phyloP scores from a whole-genome alignment of 78 protist genomes.

The Tieghemostelium lacteum region DNA sequence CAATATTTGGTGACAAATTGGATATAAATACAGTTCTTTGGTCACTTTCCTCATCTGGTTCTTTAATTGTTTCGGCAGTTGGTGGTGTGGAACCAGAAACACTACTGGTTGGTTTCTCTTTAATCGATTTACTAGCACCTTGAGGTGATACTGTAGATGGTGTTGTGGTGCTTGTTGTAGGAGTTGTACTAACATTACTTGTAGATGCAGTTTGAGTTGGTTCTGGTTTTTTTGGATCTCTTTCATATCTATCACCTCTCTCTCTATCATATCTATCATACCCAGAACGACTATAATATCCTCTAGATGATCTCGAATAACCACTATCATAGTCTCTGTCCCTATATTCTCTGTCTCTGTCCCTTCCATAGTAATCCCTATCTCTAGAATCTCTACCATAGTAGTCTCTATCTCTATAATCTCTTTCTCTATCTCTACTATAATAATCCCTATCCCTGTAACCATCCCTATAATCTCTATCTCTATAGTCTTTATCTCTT shows the following conservation, averaged over 20 bases:
- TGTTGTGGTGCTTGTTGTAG: background rate
- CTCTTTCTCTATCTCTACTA: background rate
- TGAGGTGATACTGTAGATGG: background rate
- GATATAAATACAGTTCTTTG: constrained; percentile 55
- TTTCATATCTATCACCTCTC: constrained; percentile 3
- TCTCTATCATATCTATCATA: constrained; percentile 12
- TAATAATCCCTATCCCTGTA: constrained; percentile 1
- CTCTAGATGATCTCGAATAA: background rate
- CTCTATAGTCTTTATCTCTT: too few relatives aligned
- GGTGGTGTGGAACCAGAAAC: background rate
- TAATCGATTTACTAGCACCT: background rate
- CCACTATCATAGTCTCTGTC: constrained; percentile 10
- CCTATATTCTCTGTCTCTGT: constrained; percentile 8
- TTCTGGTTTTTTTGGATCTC: background rate
- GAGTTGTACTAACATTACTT: background rate
- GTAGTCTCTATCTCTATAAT: background rate
- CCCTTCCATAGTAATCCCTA: background rate
- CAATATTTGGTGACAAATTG: constrained; percentile 27
- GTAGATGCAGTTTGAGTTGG: background rate
- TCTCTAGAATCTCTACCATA: background rate
- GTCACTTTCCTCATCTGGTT: constrained; percentile 58
- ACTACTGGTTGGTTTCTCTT: background rate
- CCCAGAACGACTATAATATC: background rate
- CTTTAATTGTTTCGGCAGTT: background rate
- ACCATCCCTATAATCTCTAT: constrained; percentile 20